phyloP scores from a whole-genome alignment of 768 basidiomycete species.

The Auricularia sp. region DNA sequence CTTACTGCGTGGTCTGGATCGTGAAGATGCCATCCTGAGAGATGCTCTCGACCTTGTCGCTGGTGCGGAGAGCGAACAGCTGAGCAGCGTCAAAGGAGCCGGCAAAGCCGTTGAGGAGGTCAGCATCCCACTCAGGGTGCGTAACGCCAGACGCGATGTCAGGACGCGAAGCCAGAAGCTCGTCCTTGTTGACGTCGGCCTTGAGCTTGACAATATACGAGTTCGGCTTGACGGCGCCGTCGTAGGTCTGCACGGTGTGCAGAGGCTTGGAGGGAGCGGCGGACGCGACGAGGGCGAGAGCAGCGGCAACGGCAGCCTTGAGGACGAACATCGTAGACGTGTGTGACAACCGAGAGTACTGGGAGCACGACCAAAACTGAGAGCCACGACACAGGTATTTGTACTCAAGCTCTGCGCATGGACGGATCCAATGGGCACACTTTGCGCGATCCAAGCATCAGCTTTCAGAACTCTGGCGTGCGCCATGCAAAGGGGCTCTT shows the following conservation, averaged over 20 bases:
- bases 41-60: conserved; percentile 19
- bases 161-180: conserved; percentile 8
- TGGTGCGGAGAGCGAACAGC: conserved; percentile 18
- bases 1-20: conserved; percentile 8
- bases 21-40: conserved; percentile 23
- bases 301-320: not conserved
- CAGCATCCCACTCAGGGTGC: conserved; percentile 13
- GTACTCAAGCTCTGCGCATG: too few relatives aligned
- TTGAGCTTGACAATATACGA: conserved; percentile 19
- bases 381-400: too few relatives aligned
- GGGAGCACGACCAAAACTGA: not conserved
- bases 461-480: too few relatives aligned
- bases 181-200: conserved; percentile 11
- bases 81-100: conserved; percentile 13
- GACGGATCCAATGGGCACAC: too few relatives aligned
- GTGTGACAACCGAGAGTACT: not conserved
- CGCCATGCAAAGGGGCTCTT: too few relatives aligned
- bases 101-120: conserved; percentile 18
- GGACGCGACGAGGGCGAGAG: not conserved
- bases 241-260: conserved; percentile 6
- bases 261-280: conserved; percentile 2
- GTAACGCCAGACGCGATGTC: conserved; percentile 7
- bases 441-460: too few relatives aligned
- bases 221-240: conserved; percentile 7
- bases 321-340: not conserved